Evolutionary conservation across 2,329 filamentous ascomycete species (phyloP).

Genomic region (Colletotrichum caudatum): DNA sequence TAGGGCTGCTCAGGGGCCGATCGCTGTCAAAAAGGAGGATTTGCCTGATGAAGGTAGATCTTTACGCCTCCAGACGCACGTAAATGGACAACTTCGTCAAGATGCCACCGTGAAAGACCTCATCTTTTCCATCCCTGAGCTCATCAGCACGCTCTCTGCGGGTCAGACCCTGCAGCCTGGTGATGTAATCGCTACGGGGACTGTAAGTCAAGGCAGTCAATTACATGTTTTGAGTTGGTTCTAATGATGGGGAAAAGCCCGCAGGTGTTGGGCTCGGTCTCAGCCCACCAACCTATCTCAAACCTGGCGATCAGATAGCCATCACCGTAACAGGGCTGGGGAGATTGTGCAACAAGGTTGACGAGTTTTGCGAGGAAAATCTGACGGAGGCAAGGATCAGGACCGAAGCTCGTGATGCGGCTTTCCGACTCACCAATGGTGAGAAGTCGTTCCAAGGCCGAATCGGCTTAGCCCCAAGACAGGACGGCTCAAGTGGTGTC

Average conservation of each 20-base stretch:
- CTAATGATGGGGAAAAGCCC: constrained; percentile 42
- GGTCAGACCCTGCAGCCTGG: constrained; percentile 59
- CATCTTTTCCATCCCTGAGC: constrained; percentile 57
- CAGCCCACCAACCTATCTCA: constrained; percentile 55
- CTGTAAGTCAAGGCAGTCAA: constrained; percentile 43
- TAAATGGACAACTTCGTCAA: constrained; percentile 62
- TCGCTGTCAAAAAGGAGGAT: constrained; percentile 61
- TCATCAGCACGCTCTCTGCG: constrained; percentile 57
- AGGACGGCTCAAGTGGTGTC: constrained; percentile 56
- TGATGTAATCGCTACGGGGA: constrained; percentile 60
- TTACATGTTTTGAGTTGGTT: too few relatives aligned
- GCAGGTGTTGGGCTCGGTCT: constrained; percentile 62
- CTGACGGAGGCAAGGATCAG: constrained; percentile 45
- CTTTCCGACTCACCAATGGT: constrained; percentile 38
- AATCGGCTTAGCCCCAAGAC: constrained; percentile 49
- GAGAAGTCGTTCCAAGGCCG: constrained; percentile 40
- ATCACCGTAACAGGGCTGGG: constrained; percentile 58
- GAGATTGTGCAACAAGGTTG: constrained; percentile 54
- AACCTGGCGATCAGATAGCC: constrained; percentile 56
- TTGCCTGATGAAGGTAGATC: constrained; percentile 52
- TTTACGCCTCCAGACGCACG: constrained; percentile 56
- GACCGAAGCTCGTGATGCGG: neutral
- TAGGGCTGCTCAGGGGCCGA: constrained; percentile 55
- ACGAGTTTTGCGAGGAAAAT: too few relatives aligned
- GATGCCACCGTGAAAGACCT: constrained; percentile 58